phyloP scores from a whole-genome alignment of 208 protist species.

The Leishmania turanica region DNA sequence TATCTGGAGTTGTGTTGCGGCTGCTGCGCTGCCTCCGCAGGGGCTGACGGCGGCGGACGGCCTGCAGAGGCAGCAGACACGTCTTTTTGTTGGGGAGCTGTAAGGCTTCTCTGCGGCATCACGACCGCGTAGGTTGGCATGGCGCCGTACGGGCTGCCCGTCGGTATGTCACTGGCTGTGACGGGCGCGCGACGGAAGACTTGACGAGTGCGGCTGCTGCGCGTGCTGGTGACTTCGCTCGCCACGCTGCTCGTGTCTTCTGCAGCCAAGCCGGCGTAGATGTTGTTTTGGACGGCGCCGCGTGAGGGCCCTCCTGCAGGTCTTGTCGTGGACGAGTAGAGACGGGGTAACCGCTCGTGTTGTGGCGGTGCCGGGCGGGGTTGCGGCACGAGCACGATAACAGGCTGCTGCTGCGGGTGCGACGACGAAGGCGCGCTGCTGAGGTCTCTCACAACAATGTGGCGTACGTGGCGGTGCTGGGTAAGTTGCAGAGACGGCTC shows the following conservation, averaged over 20 bases:
- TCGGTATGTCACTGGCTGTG: background rate
- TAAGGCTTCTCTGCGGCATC: slow-evolving; percentile 7
- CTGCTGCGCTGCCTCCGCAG: background rate
- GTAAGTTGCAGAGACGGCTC: slow-evolving; percentile 17
- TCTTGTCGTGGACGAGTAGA: background rate
- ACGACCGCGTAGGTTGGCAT: slow-evolving; percentile 18
- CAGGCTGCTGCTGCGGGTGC: background rate
- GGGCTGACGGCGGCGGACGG: background rate
- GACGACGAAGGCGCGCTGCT: background rate
- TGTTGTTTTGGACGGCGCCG: background rate
- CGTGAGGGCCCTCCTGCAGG: background rate
- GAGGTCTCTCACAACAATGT: slow-evolving; percentile 2
- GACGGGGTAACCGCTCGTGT: background rate
- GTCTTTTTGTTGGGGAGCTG: background rate
- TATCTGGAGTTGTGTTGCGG: background rate
- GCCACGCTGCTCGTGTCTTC: slow-evolving; percentile 8
- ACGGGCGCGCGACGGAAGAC: slow-evolving; percentile 6
- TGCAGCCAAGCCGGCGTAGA: background rate
- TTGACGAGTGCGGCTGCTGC: slow-evolving; percentile 16
- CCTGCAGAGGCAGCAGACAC: background rate
- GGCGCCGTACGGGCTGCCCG: slow-evolving; percentile 29
- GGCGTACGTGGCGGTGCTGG: slow-evolving; percentile 29
- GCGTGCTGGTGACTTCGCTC: slow-evolving; percentile 15
- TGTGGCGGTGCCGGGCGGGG: slow-evolving; percentile 1
- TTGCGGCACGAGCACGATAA: background rate